Base-by-base conservation (phyloP, 164 flowering plant species). In the Hamamelis virginiana region DNA sequence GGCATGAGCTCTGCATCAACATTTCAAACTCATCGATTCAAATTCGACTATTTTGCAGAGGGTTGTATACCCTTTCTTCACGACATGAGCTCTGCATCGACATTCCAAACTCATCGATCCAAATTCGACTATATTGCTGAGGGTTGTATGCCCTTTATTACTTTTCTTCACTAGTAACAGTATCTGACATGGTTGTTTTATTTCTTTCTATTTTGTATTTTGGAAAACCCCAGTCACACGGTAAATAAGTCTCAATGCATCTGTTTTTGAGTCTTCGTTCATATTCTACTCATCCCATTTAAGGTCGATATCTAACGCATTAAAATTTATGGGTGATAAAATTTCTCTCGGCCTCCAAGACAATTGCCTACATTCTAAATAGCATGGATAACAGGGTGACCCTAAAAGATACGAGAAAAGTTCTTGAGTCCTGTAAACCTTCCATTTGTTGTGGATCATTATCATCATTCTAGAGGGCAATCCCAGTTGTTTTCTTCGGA, bases 1-100 rank as follows among this genome's bases (percentile, higher is more conserved):
- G 64, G 76, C 80, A 71, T 80, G 86, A 78, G 83, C 81, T 88
- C 83, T 79, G 80, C 89, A 74, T 77, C 89, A 83, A 82, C 87
- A 75, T 73, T 72, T 67, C 76, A 69, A 83, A 82, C 77, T 71
- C 84, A 69, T 81, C 78, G 64, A 79, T 71, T 72, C 82, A 77
- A 76, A 81, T 80, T 72, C 76, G 66, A 81, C 81, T 78, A 77
- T 70, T 80, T 74, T 78, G 74, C 77, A 38, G 83, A 76, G 87
- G 84, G 85, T 74, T 79, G 82, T 69, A 80, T 77, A 76, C 80
- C 84, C 83, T 74, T 66, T 74, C 22, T 72, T 61, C 63, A 13
- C 28, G n/a, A 46, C 66, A 63, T 63, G 46, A 74, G 81, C 82
- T 81, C 82, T 77, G 65, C 84, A 72, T 76, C 85, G 80, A 76